Base-by-base conservation (phyloP, 768 basidiomycete species). In the Lactarius akahatsu region DNA sequence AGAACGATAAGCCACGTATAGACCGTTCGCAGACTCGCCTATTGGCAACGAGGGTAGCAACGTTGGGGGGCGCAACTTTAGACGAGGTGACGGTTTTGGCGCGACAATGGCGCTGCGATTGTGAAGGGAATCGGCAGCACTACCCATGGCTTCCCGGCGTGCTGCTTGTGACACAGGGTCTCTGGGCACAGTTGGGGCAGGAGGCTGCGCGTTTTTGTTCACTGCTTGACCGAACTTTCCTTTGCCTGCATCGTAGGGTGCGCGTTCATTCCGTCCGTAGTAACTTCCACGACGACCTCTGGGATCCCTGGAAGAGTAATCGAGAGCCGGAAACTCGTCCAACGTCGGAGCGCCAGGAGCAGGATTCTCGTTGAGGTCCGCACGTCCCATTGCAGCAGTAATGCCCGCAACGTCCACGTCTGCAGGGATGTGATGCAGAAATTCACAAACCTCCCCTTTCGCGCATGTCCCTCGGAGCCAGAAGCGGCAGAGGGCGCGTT, bases 381-480 rank as follows among this genome's bases (percentile, higher is more conserved):
- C 82, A n/a, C 86, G 83, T 7, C 85, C 80, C 77, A 94, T 84
- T 30, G 86, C 87, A 43, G 83, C 80, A 67, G 85, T 86, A 63
- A 94, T 80, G 65, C 84, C 82, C 52, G 86, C 76, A 43, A 94
- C 83, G 73, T 97, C 94, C 47, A 91, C 88, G 69, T 94, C 90
- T 71, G 91, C 88, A 7, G 93, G 94, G 5, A 96, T 80, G 74
- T 92, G 91, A 74, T 97, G 96, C 74, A 97, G 78, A 78, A 98
- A 98, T 78, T 98, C 97, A 85, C 96, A 98, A 70, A 84, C 86
- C 64, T 96, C 95, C 62, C 95, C 92, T 76, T 99, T 99, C 36
- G 96, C 93, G 74, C 97, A 99, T 55, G 94, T 94, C 6, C 96
- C 96, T 59, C 96, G 86, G 36, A 99, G 83, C 97, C 97, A 99